Percentiles rank a stretch among this genome's conserved stretches.
Conservation (phyloP, 129 eudicot genomes). For the Flaveria trinervia region DNA sequence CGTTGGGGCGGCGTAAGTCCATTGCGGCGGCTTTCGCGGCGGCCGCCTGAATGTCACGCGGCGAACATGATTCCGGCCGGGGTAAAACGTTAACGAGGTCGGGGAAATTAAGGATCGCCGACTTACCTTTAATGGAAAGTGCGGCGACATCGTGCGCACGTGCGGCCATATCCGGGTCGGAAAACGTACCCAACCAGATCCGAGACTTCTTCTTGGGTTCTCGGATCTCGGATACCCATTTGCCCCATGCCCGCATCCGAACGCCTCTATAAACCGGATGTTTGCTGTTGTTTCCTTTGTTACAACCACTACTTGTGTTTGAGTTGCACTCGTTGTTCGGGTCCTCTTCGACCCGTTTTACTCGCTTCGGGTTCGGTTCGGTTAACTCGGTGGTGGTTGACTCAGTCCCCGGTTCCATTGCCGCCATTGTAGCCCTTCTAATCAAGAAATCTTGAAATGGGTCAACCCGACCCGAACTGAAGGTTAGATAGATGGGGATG, state of each 20-base stretch:
- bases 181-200: conserved; percentile 90
- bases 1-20: conserved; percentile 31
- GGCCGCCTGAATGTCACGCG: conserved; percentile 83
- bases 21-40: conserved; percentile 75
- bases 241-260: conserved; percentile 86
- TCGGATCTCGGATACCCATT: conserved; percentile 88
- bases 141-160: conserved; percentile 96
- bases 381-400: conserved; percentile 26
- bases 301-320: neutral
- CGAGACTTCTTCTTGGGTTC: conserved; percentile 87
- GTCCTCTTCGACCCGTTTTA: conserved; percentile 32
- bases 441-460: neutral
- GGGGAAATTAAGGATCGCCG: conserved; percentile 85
- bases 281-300: conserved; percentile 31
- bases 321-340: conserved; percentile 21
- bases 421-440: conserved; percentile 21
- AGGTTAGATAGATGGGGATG: neutral
- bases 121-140: conserved; percentile 55
- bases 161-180: conserved; percentile 89
- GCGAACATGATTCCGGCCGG: conserved; percentile 62
- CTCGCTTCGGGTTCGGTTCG: conserved; percentile 27
- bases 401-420: conserved; percentile 18
- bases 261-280: conserved; percentile 82
- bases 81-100: conserved; percentile 57
- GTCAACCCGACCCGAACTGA: conserved; percentile 12